Percentiles rank a stretch among this genome's conserved stretches.
Evolutionary conservation across 345 rosid species (phyloP).

Genomic region (Psidium friedrichsthalianum): DNA sequence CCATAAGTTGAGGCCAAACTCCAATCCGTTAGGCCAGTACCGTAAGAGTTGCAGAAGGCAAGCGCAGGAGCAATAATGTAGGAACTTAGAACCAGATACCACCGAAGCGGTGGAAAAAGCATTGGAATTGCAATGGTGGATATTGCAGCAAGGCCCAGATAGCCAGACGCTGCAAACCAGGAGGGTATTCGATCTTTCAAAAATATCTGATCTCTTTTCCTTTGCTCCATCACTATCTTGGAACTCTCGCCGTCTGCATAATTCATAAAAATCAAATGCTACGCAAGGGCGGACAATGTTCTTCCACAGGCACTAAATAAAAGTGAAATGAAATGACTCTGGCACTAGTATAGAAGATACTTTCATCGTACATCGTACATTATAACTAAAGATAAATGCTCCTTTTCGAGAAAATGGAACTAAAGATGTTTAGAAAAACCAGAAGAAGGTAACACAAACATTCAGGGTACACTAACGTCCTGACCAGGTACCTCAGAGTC

Average conservation of each 20-base stretch:
- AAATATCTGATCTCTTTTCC: conserved; percentile 54
- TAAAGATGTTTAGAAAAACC: not conserved
- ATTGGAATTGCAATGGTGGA: conserved; percentile 64
- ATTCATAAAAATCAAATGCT: not conserved
- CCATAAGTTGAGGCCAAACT: conserved; percentile 76
- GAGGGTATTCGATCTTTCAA: conserved; percentile 68
- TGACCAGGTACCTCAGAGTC: not conserved
- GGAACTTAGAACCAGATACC: conserved; percentile 78
- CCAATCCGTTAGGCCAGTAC: conserved; percentile 85
- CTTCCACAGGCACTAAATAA: not conserved
- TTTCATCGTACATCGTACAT: not conserved
- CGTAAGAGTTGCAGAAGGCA: conserved; percentile 91
- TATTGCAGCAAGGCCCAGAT: conserved; percentile 81
- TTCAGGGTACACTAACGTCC: not conserved
- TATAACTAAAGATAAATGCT: not conserved
- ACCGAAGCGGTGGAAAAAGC: conserved; percentile 70
- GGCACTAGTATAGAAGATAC: not conserved
- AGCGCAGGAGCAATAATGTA: conserved; percentile 86
- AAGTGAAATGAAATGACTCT: not conserved
- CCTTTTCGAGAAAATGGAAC: not conserved
- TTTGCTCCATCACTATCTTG: conserved; percentile 36
- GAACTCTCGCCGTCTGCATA: conserved; percentile 42
- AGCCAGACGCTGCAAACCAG: conserved; percentile 76
- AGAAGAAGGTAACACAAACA: not conserved
- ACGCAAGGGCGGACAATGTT: not conserved